These are phyloP conservation scores for Daldinia sp. DNA, from an alignment of 2,329 filamentous ascomycete species.

Conservation along the genomic window DNA sequence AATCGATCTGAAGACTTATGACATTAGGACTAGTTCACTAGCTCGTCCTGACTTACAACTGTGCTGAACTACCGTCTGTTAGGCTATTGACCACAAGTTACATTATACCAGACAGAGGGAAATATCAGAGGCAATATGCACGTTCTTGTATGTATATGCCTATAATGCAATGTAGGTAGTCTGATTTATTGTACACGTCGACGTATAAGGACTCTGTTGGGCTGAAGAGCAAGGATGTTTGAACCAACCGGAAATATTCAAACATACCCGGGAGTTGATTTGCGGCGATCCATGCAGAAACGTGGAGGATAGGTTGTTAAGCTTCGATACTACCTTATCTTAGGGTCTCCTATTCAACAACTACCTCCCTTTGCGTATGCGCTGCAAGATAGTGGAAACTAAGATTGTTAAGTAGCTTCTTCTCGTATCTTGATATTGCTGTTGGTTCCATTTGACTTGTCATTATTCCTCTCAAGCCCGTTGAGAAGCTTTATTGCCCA, in stretches of 20 bases:
- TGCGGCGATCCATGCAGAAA: conserved; percentile 42
- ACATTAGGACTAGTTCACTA: background rate
- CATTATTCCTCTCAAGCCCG: background rate
- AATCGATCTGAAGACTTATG: background rate
- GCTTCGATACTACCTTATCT: conserved; percentile 30
- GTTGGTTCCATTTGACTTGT: too few relatives aligned
- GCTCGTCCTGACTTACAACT: background rate
- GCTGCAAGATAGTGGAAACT: conserved; percentile 14
- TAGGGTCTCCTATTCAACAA: conserved; percentile 21
- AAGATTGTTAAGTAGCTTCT: background rate
- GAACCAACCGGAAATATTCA: conserved; percentile 43
- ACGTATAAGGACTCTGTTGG: conserved; percentile 22
- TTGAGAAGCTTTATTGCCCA: background rate
- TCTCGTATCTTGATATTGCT: conserved; percentile 3
- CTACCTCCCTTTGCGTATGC: conserved; percentile 18
- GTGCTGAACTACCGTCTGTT: background rate
- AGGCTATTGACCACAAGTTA: background rate
- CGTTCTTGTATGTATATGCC: conserved; percentile 6
- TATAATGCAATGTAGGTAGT: conserved; percentile 11
- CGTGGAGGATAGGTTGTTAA: conserved; percentile 38
- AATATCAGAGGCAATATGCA: background rate
- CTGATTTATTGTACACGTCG: conserved; percentile 16
- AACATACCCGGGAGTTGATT: conserved; percentile 31
- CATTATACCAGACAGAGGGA: background rate
- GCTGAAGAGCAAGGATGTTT: conserved; percentile 32